Percentiles rank a stretch among this genome's conserved stretches.
These are phyloP conservation scores for Lichina pygmaea DNA, from an alignment of 495 filamentous ascomycete genomes.

Conservation along the genomic window DNA sequence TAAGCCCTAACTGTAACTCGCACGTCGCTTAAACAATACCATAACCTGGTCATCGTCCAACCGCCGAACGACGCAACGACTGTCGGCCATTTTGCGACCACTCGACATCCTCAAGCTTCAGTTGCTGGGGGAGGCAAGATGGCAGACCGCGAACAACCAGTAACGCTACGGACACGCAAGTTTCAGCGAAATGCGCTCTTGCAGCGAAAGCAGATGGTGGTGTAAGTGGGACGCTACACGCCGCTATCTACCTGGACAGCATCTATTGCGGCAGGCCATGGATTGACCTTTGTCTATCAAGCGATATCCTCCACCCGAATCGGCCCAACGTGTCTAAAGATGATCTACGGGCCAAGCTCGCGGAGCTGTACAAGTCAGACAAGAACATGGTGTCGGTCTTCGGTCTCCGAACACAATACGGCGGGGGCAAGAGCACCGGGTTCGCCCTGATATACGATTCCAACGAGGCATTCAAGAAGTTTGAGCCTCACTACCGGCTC, in stretches of 20 bases:
- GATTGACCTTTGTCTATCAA: constrained; percentile 12
- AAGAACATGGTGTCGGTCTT: constrained; percentile 95
- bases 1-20: too few species aligned
- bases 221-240: constrained; percentile 40
- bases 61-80: too few species aligned
- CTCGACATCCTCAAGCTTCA: too few species aligned
- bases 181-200: constrained; percentile 99
- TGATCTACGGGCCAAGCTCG: constrained; percentile 83
- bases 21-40: too few species aligned
- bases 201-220: constrained; percentile 98
- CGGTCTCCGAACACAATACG: constrained; percentile 93
- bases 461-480: constrained; percentile 93
- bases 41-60: too few species aligned
- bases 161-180: constrained; percentile 98
- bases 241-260: constrained; percentile 1
- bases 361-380: constrained; percentile 85
- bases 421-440: constrained; percentile 97
- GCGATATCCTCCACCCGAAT: constrained; percentile 97
- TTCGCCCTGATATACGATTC: constrained; percentile 98
- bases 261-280: not conserved
- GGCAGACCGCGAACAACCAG: constrained; percentile 60
- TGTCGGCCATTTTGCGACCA: too few species aligned
- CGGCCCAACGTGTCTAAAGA: constrained; percentile 97
- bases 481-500: constrained; percentile 94
- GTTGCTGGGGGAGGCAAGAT: constrained; percentile 45